Base-by-base conservation (phyloP, 2,329 filamentous ascomycete species). In the Penicillium hesseltinei region DNA sequence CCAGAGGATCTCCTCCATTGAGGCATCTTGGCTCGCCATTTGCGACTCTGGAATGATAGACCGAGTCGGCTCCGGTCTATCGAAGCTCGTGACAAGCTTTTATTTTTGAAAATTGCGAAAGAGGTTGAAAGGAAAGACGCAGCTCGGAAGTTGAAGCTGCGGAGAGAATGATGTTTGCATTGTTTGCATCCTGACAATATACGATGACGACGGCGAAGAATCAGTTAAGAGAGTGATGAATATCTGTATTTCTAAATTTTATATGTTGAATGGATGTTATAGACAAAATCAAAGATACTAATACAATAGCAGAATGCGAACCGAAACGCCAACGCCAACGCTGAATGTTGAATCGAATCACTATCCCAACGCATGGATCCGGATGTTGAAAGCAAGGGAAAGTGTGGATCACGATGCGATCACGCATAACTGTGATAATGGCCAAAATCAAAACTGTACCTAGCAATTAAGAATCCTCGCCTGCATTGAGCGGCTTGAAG, bases 1-100 rank as follows among this genome's bases (percentile, higher is more conserved):
- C 75, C 75, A 78, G 54, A 77, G 71, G 60, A 78, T 77, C 62
- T 78, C 76, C 68, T 78, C 75, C 65, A 78, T 64, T 44, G 73
- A 64, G 49, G 70, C 62, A 63, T 74, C 74, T 61, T 74, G 73
- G 47, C 55, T 64, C 38, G 73, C 71, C 74, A 77, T 76, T 38
- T 39, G 35, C 8, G 33, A 35, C 51, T 27, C 25, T 21, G n/a
- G 9, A n/a, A 15, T 21, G 11, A 56, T 31, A 31, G 11, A 46
- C 33, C 23, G 15, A 27, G 39, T 19, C 23, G 13, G 38, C n/a
- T 48, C 29, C 31, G 10, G 50, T 35, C 36, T 42, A 42, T 38
- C 46, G 3, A 47, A 53, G 36, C 39, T 57, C 25, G 19, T 1
- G 10, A 42, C 13, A 19, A n/a, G 27, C 54, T 43, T 35, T 29